Base-by-base conservation (phyloP, 208 protist species). In the Herpetomonas muscarum region DNA sequence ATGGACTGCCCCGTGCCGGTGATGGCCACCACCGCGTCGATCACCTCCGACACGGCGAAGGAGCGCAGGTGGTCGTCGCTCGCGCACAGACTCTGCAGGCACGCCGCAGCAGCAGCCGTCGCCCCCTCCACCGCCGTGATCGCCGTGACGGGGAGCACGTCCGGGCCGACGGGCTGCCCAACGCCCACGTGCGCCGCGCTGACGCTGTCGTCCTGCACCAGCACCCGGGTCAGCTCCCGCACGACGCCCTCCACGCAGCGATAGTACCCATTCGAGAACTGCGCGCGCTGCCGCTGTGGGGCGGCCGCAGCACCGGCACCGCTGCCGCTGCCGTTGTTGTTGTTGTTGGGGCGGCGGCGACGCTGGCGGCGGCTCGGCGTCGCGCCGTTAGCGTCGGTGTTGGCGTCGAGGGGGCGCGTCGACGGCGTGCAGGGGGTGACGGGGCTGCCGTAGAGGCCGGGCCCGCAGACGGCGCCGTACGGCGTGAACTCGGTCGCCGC, bases 261-360 rank as follows among this genome's bases (percentile, higher is more conserved):
- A 67, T 87, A 87, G 58, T 78, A 93, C 31, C 70, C 74, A 45
- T 79, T 85, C n/a, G 84, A 87, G 66, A 85, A 91, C 29, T 57
- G 64, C 21, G 64, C 76, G 30, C 41, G 48, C 21, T 44, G 44
- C 42, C 3, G 34, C 49, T 41, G 22, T 39, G 12, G 30, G 6
- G 30, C 22, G 42, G 1, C 42, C n/a, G 31, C 46, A 12, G 49
- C 52, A 9, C 22, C 36, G 39, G 28, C 15, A 10, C 29, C 45
- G 52, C 34, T 36, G 31, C 55, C 54, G 26, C 42, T 22, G 59
- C 50, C 61, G 29, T 42, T 55, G 41, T 39, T 39, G 34, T 39
- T 39, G 34, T 39, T 39, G 34, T 39, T 39, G 34, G 6, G 34
- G 34, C 10, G 5, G 41, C 41, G 41, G 41, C 15, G 41, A 24